Conservation (phyloP, 2,329 filamentous ascomycete genomes). For the Colletotrichum spinosum region DNA sequence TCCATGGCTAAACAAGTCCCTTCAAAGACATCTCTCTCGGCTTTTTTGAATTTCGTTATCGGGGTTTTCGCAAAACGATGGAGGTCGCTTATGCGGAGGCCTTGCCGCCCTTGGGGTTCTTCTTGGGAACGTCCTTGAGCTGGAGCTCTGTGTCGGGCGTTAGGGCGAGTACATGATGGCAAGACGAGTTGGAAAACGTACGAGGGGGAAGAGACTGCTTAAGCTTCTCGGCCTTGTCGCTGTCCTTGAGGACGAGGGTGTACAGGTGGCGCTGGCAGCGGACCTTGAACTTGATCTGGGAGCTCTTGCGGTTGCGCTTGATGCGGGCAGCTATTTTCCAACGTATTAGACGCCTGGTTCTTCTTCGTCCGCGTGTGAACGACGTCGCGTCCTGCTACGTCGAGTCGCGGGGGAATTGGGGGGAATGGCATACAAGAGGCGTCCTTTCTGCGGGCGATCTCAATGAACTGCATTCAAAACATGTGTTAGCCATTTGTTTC, state of each 20-base stretch:
- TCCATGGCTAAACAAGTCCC: constrained; percentile 29
- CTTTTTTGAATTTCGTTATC: constrained; percentile 19
- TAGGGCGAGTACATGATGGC: background rate
- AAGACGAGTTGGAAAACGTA: constrained; percentile 63
- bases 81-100: constrained; percentile 46
- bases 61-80: background rate
- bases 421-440: constrained; percentile 82
- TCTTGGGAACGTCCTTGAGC: constrained; percentile 67
- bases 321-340: constrained; percentile 78
- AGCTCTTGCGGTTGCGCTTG: constrained; percentile 93
- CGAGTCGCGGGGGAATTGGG: background rate
- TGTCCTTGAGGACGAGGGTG: constrained; percentile 98
- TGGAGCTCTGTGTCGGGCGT: constrained; percentile 54
- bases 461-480: constrained; percentile 82
- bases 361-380: constrained; percentile 5
- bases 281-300: constrained; percentile 99
- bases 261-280: constrained; percentile 96
- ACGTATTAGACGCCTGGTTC: constrained; percentile 45
- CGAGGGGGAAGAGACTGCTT: constrained; percentile 98
- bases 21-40: constrained; percentile 24
- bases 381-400: constrained; percentile 3
- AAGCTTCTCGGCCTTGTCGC: constrained; percentile 99
- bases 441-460: constrained; percentile 99
- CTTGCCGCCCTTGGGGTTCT: constrained; percentile 60
- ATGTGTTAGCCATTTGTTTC: constrained; percentile 42